Percentiles rank a stretch among this genome's conserved stretches.
phyloP scores from a whole-genome alignment of 805 yeast genomes.

The Myxozyma geophila region DNA sequence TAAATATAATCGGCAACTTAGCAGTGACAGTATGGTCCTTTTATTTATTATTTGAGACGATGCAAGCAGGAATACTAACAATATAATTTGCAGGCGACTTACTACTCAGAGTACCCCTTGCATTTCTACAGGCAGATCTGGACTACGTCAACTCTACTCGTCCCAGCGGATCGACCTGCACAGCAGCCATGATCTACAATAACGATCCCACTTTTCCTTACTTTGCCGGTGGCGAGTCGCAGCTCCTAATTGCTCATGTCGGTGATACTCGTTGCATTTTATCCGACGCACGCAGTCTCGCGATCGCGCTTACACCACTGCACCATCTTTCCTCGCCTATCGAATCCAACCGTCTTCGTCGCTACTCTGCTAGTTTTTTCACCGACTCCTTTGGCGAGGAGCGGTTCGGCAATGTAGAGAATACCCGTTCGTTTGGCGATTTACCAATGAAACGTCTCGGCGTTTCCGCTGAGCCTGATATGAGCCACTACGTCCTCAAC shows the following conservation, averaged over 20 bases:
- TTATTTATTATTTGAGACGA: neutral
- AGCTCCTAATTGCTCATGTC: slow-evolving; percentile 80
- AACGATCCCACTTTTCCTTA: slow-evolving; percentile 46
- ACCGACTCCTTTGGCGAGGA: slow-evolving; percentile 94
- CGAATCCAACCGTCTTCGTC: slow-evolving; percentile 73
- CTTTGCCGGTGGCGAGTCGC: slow-evolving; percentile 67
- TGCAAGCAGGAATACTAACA: neutral
- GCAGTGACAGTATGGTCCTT: slow-evolving; percentile 32
- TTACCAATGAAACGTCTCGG: slow-evolving; percentile 78
- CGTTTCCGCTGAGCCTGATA: slow-evolving; percentile 89
- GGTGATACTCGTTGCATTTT: slow-evolving; percentile 90
- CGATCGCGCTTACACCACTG: slow-evolving; percentile 73
- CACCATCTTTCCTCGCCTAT: slow-evolving; percentile 88
- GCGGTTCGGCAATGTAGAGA: slow-evolving; percentile 79
- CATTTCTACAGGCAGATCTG: slow-evolving; percentile 69
- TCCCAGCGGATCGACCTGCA: slow-evolving; percentile 71
- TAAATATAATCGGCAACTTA: slow-evolving; percentile 43
- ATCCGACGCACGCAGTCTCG: slow-evolving; percentile 80
- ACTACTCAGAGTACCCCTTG: slow-evolving; percentile 61
- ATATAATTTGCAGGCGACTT: slow-evolving; percentile 56
- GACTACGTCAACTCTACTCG: slow-evolving; percentile 48
- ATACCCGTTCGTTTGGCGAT: slow-evolving; percentile 95
- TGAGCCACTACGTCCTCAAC: slow-evolving; percentile 70
- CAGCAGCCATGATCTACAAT: slow-evolving; percentile 64
- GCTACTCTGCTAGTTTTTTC: slow-evolving; percentile 64